These are phyloP conservation scores for Thraustochytrium sp. DNA, from an alignment of 352 stramenopile genomes.

Conservation along the genomic window DNA sequence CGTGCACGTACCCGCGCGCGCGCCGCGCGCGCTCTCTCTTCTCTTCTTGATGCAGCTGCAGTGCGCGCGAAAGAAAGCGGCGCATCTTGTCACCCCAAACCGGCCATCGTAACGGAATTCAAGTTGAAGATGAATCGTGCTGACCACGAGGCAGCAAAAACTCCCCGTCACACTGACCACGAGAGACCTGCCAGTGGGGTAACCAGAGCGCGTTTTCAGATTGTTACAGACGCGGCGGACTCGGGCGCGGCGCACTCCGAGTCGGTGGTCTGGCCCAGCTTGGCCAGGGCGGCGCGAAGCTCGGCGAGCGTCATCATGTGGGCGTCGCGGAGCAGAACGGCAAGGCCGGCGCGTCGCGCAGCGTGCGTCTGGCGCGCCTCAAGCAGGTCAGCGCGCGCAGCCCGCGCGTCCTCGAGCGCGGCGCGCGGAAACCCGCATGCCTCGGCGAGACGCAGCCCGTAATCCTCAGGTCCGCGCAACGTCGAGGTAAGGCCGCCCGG, in stretches of 20 bases:
- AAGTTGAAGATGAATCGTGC: too few relatives aligned
- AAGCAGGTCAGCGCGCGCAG: background rate
- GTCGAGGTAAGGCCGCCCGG: too few relatives aligned
- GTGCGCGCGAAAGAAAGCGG: too few relatives aligned
- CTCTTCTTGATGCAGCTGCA: too few relatives aligned
- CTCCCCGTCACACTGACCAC: too few relatives aligned
- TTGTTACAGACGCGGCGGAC: background rate
- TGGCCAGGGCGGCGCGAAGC: background rate
- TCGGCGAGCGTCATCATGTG: background rate
- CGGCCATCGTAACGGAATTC: too few relatives aligned
- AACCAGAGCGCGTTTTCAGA: too few relatives aligned
- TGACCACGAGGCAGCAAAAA: too few relatives aligned
- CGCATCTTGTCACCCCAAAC: too few relatives aligned
- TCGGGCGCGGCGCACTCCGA: background rate
- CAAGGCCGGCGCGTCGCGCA: background rate
- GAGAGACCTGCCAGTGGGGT: too few relatives aligned
- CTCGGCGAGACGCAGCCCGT: slow-evolving; percentile 71
- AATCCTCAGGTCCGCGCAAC: slow-evolving; percentile 64
- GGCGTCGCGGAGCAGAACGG: slow-evolving; percentile 14
- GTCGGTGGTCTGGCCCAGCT: background rate
- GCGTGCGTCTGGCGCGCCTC: background rate
- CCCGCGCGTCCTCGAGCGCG: slow-evolving; percentile 60
- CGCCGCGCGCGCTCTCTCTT: too few relatives aligned
- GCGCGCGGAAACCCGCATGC: slow-evolving; percentile 62
- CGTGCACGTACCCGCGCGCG: too few relatives aligned